Conservation (phyloP, 768 basidiomycete species). For the Auricularia heimuer region DNA sequence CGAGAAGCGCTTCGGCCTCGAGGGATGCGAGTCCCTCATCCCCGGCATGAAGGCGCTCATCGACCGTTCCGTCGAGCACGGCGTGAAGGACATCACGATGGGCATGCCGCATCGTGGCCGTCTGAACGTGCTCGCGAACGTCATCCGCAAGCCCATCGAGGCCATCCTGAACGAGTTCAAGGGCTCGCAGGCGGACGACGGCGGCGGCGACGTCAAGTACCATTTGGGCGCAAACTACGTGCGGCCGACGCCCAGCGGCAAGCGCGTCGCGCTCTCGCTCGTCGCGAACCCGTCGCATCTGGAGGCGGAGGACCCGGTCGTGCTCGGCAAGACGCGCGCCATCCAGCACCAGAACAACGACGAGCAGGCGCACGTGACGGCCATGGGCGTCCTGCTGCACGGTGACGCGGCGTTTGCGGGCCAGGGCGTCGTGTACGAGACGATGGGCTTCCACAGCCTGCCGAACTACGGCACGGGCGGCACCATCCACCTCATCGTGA, state of each 20-base stretch:
- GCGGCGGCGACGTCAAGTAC: slow-evolving; percentile 98
- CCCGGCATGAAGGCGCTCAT: slow-evolving; percentile 99
- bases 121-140: slow-evolving; percentile 94
- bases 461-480: slow-evolving; percentile 96
- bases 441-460: slow-evolving; percentile 95
- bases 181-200: slow-evolving; percentile 55
- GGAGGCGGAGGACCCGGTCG: slow-evolving; percentile 27
- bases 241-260: slow-evolving; percentile 93
- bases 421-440: slow-evolving; percentile 97
- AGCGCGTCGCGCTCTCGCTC: slow-evolving; percentile 92
- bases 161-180: slow-evolving; percentile 96
- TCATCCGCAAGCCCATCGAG: slow-evolving; percentile 96
- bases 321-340: slow-evolving; percentile 93
- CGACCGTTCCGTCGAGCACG: slow-evolving; percentile 93
- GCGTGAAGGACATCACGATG: slow-evolving; percentile 91
- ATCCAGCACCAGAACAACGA: slow-evolving; percentile 93
- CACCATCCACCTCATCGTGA: slow-evolving; percentile 95
- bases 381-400: slow-evolving; percentile 93
- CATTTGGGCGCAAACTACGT: slow-evolving; percentile 98
- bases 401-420: slow-evolving; percentile 98
- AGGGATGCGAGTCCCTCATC: slow-evolving; percentile 94
- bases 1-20: slow-evolving; percentile 98
- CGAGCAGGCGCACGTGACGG: slow-evolving; percentile 65
- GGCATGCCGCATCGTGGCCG: slow-evolving; percentile 99
- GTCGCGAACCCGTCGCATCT: slow-evolving; percentile 98